Conservation (phyloP, 176 grass and related monocot species). For the Panicum miliaceum region DNA sequence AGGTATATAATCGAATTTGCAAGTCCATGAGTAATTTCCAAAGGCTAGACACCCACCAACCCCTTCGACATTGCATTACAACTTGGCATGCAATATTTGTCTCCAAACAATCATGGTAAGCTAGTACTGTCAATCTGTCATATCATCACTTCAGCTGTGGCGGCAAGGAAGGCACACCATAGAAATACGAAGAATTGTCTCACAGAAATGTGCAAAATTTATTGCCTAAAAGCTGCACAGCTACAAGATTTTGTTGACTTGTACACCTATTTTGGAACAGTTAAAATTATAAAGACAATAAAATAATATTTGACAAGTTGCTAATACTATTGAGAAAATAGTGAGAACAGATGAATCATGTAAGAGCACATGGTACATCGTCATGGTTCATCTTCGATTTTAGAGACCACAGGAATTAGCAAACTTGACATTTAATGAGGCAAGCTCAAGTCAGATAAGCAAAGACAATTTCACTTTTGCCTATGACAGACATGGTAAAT, state of each 20-base stretch:
- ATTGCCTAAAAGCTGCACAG: background rate
- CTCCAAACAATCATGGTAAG: slow-evolving; percentile 29
- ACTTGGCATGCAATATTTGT: background rate
- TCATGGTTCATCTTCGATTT: slow-evolving; percentile 24
- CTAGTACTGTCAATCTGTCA: slow-evolving; percentile 23
- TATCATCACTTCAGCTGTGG: background rate
- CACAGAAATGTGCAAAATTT: background rate
- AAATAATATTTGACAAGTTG: slow-evolving; percentile 9
- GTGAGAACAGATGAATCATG: background rate
- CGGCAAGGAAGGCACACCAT: background rate
- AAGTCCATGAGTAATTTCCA: slow-evolving; percentile 2
- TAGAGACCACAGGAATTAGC: background rate
- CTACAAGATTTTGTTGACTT: background rate
- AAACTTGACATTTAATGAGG: slow-evolving; percentile 21
- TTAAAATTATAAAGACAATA: slow-evolving; percentile 25
- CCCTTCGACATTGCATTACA: background rate
- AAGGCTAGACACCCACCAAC: slow-evolving; percentile 9
- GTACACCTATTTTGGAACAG: background rate
- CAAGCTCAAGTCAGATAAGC: slow-evolving; percentile 35
- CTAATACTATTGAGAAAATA: background rate
- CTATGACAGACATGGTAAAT: slow-evolving; percentile 24
- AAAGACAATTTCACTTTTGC: slow-evolving; percentile 5
- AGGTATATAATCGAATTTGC: background rate
- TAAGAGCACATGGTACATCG: background rate
- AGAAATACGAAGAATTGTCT: background rate